phyloP scores from a whole-genome alignment of 83 land plant species.

The Diphasiastrum complanatum region DNA sequence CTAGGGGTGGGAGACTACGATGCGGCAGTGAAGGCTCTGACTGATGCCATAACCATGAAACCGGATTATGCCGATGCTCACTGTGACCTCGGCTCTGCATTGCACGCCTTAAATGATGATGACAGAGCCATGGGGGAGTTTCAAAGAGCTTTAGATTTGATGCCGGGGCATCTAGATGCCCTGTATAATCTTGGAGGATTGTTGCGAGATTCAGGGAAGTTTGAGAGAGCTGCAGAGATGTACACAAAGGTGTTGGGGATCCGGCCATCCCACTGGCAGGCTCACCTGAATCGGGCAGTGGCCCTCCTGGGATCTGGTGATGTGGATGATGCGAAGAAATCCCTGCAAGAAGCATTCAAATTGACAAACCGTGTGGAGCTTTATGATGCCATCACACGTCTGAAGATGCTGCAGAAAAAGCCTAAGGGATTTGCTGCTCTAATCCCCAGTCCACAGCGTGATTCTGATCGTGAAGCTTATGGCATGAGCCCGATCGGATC shows the following conservation, averaged over 20 bases:
- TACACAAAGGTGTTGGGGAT: constrained; percentile 72
- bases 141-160: constrained; percentile 90
- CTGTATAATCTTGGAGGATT: constrained; percentile 85
- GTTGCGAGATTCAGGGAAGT: constrained; percentile 78
- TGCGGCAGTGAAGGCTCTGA: constrained; percentile 87
- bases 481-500: constrained; percentile 31
- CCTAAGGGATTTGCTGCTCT: constrained; percentile 22
- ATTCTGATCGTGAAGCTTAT: constrained; percentile 28
- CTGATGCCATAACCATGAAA: constrained; percentile 69
- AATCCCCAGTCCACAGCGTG: constrained; percentile 31
- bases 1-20: constrained; percentile 95
- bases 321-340: constrained; percentile 75
- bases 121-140: constrained; percentile 80
- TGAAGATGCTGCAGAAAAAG: constrained; percentile 67
- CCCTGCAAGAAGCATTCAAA: constrained; percentile 87
- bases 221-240: constrained; percentile 84
- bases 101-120: constrained; percentile 85
- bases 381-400: constrained; percentile 77
- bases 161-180: constrained; percentile 89
- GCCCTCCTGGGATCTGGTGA: constrained; percentile 87
- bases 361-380: constrained; percentile 86
- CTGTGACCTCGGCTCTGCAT: constrained; percentile 89
- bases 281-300: constrained; percentile 86
- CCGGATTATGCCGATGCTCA: constrained; percentile 94
- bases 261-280: constrained; percentile 77